These are phyloP conservation scores for Solanum tacnaense DNA, from an alignment of 257 asterid genomes.

Conservation along the genomic window DNA sequence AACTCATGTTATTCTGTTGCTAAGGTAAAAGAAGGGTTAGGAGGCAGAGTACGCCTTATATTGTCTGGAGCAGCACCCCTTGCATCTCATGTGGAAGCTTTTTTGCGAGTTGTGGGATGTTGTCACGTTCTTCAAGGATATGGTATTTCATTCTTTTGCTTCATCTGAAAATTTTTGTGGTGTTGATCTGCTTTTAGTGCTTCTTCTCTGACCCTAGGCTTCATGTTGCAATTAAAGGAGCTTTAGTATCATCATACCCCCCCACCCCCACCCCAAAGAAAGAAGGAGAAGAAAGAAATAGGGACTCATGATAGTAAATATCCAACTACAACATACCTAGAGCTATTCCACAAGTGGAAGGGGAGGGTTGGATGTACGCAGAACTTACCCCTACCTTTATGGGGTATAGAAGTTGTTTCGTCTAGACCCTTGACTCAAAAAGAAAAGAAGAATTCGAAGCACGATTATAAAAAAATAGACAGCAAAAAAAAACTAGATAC, in stretches of 20 bases:
- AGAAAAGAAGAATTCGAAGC: not conserved
- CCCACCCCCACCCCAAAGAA: not conserved
- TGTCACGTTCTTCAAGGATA: constrained; percentile 91
- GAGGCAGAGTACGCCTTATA: constrained; percentile 79
- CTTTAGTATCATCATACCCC: not conserved
- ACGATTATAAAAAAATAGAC: not conserved
- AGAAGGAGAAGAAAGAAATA: not conserved
- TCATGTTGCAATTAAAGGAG: not conserved
- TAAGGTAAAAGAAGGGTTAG: constrained; percentile 88
- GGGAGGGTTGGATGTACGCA: not conserved
- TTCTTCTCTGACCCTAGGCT: not conserved
- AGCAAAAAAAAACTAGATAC: not conserved
- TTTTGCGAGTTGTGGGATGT: constrained; percentile 72
- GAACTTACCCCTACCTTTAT: not conserved
- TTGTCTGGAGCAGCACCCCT: constrained; percentile 99
- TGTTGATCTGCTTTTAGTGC: not conserved
- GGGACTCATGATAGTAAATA: not conserved
- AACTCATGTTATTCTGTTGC: constrained; percentile 3
- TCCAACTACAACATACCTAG: not conserved
- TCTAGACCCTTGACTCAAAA: not conserved
- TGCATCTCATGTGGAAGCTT: constrained; percentile 88
- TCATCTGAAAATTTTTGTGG: not conserved
- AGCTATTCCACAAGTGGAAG: not conserved
- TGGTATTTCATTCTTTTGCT: constrained; percentile 38
- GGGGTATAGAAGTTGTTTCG: not conserved